phyloP scores from a whole-genome alignment of 208 protist genomes.

The Trypanosoma rangeli region DNA sequence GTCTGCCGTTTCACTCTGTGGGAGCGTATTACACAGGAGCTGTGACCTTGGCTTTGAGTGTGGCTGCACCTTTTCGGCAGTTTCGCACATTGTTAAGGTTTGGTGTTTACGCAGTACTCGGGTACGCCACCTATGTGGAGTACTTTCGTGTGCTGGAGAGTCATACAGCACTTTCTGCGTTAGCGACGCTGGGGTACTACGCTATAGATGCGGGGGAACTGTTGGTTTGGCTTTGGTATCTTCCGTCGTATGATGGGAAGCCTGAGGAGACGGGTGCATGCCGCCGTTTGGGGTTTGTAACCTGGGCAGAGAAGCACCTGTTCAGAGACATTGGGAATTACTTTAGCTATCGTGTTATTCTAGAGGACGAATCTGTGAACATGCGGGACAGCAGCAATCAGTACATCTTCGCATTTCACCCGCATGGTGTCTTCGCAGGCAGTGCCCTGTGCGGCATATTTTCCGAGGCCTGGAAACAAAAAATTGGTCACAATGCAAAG shows the following conservation, averaged over 20 bases:
- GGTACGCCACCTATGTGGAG: constrained; percentile 50
- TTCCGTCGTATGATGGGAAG: constrained; percentile 56
- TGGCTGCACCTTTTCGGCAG: constrained; percentile 37
- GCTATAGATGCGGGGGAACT: constrained; percentile 41
- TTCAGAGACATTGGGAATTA: constrained; percentile 63
- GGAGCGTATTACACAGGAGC: constrained; percentile 40
- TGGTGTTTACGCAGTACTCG: constrained; percentile 49
- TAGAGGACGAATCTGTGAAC: constrained; percentile 56
- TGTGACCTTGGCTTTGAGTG: constrained; percentile 23
- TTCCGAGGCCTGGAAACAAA: constrained; percentile 58
- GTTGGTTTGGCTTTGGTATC: constrained; percentile 53
- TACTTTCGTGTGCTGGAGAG: constrained; percentile 28
- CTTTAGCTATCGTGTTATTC: constrained; percentile 67
- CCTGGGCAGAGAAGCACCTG: constrained; percentile 57
- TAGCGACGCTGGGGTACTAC: constrained; percentile 18
- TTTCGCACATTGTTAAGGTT: constrained; percentile 44
- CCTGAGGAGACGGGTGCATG: constrained; percentile 61
- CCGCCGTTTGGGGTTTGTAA: constrained; percentile 46
- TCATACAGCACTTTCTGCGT: background rate
- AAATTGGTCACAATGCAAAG: constrained; percentile 49
- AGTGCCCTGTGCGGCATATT: constrained; percentile 58
- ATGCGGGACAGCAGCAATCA: constrained; percentile 48
- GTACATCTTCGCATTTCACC: constrained; percentile 84
- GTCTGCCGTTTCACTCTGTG: constrained; percentile 42
- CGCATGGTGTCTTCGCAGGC: constrained; percentile 80